phyloP scores from a whole-genome alignment of 2,329 filamentous ascomycete species.

The Ophiostoma australiae region DNA sequence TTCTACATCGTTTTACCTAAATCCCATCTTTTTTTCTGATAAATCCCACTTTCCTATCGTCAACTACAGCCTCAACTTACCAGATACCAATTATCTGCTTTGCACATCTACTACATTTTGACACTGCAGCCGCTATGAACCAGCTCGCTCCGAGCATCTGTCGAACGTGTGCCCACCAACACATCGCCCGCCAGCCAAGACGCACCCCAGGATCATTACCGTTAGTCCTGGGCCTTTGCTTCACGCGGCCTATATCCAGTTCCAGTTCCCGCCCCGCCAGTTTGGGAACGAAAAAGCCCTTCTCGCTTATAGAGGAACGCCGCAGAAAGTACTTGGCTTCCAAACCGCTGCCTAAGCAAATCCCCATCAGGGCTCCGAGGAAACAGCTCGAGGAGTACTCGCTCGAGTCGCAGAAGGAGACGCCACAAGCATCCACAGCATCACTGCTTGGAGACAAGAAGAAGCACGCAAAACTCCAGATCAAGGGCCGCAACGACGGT shows the following conservation, averaged over 20 bases:
- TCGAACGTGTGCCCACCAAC: slow-evolving; percentile 2
- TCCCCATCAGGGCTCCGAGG: neutral
- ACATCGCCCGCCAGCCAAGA: neutral
- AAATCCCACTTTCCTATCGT: neutral
- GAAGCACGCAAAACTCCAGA: neutral
- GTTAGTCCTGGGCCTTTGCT: neutral
- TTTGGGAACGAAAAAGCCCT: neutral
- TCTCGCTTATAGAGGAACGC: neutral
- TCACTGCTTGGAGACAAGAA: neutral
- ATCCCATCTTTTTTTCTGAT: neutral
- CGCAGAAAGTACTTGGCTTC: neutral
- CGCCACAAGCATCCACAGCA: neutral
- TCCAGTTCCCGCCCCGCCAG: neutral
- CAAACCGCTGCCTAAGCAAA: neutral
- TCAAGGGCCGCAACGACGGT: neutral
- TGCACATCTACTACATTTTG: neutral
- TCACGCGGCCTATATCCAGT: neutral
- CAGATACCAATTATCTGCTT: neutral
- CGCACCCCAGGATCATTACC: neutral
- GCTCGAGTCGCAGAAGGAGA: neutral
- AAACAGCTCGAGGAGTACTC: neutral
- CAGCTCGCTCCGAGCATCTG: neutral
- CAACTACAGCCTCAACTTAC: neutral
- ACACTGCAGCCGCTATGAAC: slow-evolving; percentile 11
- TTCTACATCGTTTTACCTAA: neutral